Percentiles rank a stretch among this genome's conserved stretches.
These are phyloP conservation scores for Oryza officinalis DNA, from an alignment of 176 grass and related monocot species.

Conservation along the genomic window DNA sequence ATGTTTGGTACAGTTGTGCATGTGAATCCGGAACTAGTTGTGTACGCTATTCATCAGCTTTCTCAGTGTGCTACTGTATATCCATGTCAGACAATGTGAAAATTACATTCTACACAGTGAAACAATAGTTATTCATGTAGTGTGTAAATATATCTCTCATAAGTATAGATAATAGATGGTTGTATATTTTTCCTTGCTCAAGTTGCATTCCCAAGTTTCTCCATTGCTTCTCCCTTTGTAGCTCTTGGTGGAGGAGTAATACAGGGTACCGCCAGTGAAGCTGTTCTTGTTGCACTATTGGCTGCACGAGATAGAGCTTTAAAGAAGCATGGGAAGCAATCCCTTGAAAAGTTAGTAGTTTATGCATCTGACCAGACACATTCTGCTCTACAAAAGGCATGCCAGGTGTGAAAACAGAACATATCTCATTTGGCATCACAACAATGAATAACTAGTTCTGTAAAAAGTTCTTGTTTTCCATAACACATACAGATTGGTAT, in stretches of 20 bases:
- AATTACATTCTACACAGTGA: constrained; percentile 15
- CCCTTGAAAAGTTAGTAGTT: constrained; percentile 60
- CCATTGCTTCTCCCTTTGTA: constrained; percentile 12
- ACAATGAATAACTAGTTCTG: neutral
- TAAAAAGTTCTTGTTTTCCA: neutral
- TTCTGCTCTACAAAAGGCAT: constrained; percentile 71
- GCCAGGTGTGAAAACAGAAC: constrained; percentile 36
- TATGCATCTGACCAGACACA: constrained; percentile 90
- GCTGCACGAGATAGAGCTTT: constrained; percentile 61
- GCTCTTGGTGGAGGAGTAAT: constrained; percentile 70
- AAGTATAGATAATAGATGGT: neutral
- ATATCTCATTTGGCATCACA: neutral
- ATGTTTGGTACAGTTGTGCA: neutral
- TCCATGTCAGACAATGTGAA: neutral
- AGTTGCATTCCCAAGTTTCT: constrained; percentile 5
- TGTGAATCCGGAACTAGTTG: constrained; percentile 7
- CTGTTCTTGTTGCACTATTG: constrained; percentile 62
- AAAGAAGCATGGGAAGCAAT: constrained; percentile 49
- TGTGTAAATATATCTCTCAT: neutral
- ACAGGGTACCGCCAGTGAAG: constrained; percentile 74
- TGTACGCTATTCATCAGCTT: neutral
- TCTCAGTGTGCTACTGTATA: neutral
- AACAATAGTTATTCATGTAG: neutral
- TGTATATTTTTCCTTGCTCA: constrained; percentile 14
- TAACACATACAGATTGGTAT: neutral